Evolutionary conservation across 768 basidiomycete genomes (phyloP).

Genomic region (Pilatotrama ljubarskyi): DNA sequence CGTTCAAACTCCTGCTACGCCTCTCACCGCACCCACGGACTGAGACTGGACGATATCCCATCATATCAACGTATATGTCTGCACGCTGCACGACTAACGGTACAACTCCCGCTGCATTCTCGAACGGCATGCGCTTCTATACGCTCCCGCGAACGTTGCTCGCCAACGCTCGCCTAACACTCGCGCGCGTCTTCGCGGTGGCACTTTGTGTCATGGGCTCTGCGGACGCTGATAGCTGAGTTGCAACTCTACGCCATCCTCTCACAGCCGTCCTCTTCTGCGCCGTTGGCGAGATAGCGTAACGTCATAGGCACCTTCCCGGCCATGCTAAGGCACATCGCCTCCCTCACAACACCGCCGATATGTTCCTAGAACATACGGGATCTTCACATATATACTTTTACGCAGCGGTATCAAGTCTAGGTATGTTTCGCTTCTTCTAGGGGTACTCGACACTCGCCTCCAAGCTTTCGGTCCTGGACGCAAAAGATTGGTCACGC

Average conservation of each 20-base stretch:
- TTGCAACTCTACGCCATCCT: background rate
- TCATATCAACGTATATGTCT: background rate
- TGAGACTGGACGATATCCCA: too few relatives aligned
- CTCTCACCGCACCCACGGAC: background rate
- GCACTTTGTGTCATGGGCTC: conserved; percentile 14
- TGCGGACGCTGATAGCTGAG: conserved; percentile 3
- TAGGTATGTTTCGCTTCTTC: too few relatives aligned
- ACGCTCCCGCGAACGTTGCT: conserved; percentile 20
- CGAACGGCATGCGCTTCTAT: background rate
- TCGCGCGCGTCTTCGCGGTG: background rate
- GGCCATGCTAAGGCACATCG: background rate
- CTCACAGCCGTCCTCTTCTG: background rate
- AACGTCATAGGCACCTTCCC: background rate
- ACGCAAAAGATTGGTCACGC: too few relatives aligned
- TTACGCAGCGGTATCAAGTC: background rate
- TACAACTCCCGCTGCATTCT: background rate
- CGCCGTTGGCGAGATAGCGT: background rate
- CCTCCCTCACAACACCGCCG: background rate
- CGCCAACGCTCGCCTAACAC: background rate
- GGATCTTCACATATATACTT: background rate
- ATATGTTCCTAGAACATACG: background rate
- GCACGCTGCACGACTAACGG: background rate
- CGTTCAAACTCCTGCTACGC: background rate
- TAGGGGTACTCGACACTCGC: too few relatives aligned
- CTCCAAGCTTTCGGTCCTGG: too few relatives aligned